Conservation (phyloP, 257 asterid species). For the Haberlea rhodopensis region DNA sequence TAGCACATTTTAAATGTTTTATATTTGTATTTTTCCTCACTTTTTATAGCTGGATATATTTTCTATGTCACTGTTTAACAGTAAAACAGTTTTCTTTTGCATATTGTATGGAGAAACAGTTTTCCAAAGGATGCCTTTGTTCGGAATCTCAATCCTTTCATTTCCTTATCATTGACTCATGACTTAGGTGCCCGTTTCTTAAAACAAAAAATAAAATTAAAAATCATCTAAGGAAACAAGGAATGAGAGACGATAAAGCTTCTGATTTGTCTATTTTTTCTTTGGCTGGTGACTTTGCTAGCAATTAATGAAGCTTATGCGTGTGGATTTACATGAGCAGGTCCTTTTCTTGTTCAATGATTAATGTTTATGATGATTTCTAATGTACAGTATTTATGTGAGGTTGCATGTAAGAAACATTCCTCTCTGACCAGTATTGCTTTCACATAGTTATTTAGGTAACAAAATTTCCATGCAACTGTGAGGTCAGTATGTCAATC, state of each 20-base stretch:
- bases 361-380: not conserved
- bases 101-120: not conserved
- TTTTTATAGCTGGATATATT: not conserved
- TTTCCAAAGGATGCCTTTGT: not conserved
- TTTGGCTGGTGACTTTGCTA: not conserved
- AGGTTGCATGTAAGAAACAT: conserved; percentile 1
- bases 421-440: not conserved
- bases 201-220: too few species aligned
- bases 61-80: not conserved
- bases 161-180: not conserved
- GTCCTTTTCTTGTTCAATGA: too few species aligned
- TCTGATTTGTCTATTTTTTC: not conserved
- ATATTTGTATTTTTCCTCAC: too few species aligned
- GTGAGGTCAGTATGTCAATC: not conserved
- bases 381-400: not conserved
- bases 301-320: too few species aligned
- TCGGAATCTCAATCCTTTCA: not conserved
- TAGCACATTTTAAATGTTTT: not conserved
- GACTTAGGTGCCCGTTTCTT: not conserved
- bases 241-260: not conserved
- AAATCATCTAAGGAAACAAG: not conserved
- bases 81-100: not conserved
- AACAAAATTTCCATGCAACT: not conserved
- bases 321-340: too few species aligned
- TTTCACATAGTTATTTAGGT: not conserved